Base-by-base conservation (phyloP, 768 basidiomycete genomes). In the Boletus pseudopeckii region DNA sequence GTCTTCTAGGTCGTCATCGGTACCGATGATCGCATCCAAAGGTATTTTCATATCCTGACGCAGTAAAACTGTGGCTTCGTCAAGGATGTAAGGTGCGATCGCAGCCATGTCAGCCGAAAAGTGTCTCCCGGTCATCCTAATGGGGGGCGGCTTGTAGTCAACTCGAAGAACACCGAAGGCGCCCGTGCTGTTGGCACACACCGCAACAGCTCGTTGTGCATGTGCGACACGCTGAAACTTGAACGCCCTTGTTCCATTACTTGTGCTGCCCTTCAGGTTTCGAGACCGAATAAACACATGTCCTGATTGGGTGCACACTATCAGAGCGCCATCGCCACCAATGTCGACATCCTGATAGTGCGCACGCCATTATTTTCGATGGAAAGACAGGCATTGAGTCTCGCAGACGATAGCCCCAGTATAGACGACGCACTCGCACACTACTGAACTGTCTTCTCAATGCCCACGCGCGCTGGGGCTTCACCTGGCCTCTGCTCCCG, bases 271-370 rank as follows among this genome's bases (percentile, higher is more conserved):
- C 58, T 64, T 71, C 50, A 56, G 55, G 53, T 73, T 82, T 26
- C 92, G 81, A 18, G 84, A 78, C 22, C 94, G 87, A 22, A 95
- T 79, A 64, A 88, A 98, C 32, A 96, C 94, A 62, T 98, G 94
- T 0, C 96, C 96, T 5, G 96, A 95, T 57, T 89, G 84, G 2
- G 96, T 98, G 72, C 92, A 97, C 43, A 98, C 80, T 65, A 97
- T 86, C 64, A 97, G 81, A 15, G 88, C 82, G 5, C 94, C 92
- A 58, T 97, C 93, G 1, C 84, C 75, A 18, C 92, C 92, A 14
- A 98, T 76, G 0, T 92, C 93, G 9, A 96, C 88, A 61, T 98
- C 96, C 85, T 88, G 60, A 47, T 37, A 44, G 20, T 18, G 22
- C 33, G 40, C 57, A 49, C 26, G 32, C 37, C 56, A 20, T 44